Evolutionary conservation across 2,329 filamentous ascomycete species (phyloP).

Genomic region (Aspergillus clavatus): DNA sequence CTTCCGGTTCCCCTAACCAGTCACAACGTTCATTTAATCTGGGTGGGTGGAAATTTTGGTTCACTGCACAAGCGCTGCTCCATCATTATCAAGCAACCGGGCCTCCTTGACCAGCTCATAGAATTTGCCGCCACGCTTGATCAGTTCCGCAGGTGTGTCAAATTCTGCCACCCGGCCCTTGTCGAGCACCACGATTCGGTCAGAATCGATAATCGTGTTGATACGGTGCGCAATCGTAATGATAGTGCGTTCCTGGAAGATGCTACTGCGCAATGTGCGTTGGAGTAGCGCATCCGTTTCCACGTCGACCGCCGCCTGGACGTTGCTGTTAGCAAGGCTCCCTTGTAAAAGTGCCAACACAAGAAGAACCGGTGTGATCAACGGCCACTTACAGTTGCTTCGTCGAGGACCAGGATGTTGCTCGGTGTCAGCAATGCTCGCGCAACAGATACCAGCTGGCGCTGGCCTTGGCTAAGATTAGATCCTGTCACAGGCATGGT

Average conservation of each 20-base stretch:
- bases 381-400: slow-evolving; percentile 67
- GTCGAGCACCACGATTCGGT: slow-evolving; percentile 90
- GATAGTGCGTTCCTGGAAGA: slow-evolving; percentile 88
- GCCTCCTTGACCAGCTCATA: slow-evolving; percentile 89
- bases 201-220: slow-evolving; percentile 87
- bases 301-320: slow-evolving; percentile 62
- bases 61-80: slow-evolving; percentile 19
- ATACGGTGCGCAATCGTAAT: slow-evolving; percentile 98
- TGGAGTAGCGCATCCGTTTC: slow-evolving; percentile 64
- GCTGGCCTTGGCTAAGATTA: slow-evolving; percentile 91
- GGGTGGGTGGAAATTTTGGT: neutral
- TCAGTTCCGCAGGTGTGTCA: slow-evolving; percentile 74
- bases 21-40: slow-evolving; percentile 1
- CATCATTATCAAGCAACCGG: slow-evolving; percentile 58
- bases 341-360: neutral
- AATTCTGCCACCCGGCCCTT: slow-evolving; percentile 89
- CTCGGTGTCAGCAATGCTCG: slow-evolving; percentile 90
- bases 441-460: slow-evolving; percentile 88
- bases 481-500: slow-evolving; percentile 57
- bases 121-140: slow-evolving; percentile 73
- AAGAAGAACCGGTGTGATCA: slow-evolving; percentile 9
- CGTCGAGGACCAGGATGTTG: slow-evolving; percentile 94
- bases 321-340: slow-evolving; percentile 15
- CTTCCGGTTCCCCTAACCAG: slow-evolving; percentile 5
- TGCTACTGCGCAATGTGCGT: slow-evolving; percentile 57